A percentile compares a stretch with the other conserved stretches of the same genome.
phyloP scores from a whole-genome alignment of 768 basidiomycete species.

The Boletellus sp. region DNA sequence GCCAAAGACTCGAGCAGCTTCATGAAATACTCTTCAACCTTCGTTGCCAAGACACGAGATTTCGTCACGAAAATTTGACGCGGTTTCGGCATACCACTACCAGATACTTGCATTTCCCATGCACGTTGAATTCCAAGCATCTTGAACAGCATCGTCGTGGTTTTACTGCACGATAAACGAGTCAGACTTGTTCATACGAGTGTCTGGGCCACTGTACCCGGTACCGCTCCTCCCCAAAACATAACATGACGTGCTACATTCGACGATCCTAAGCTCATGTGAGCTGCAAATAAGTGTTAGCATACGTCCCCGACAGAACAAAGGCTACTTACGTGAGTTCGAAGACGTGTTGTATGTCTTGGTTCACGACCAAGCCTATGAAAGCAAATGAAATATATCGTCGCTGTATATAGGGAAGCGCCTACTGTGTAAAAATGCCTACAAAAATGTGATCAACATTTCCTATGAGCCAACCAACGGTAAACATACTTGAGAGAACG shows the following conservation, averaged over 20 bases:
- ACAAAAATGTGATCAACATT: conserved; percentile 20
- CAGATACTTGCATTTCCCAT: conserved; percentile 34
- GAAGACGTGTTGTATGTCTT: conserved; percentile 27
- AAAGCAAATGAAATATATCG: not conserved
- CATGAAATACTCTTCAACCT: conserved; percentile 65
- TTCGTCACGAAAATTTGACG: conserved; percentile 74
- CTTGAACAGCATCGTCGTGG: conserved; percentile 73
- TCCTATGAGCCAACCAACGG: conserved; percentile 30
- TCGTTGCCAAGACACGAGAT: conserved; percentile 58
- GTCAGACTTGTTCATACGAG: not conserved
- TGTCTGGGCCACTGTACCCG: conserved; percentile 42
- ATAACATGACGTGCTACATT: conserved; percentile 58
- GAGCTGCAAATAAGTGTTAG: conserved; percentile 25
- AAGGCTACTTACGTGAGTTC: conserved; percentile 20
- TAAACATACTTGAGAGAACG: conserved; percentile 25
- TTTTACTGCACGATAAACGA: conserved; percentile 47
- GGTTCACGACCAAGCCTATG: conserved; percentile 23
- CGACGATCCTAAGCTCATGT: conserved; percentile 54
- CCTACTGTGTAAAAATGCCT: conserved; percentile 26
- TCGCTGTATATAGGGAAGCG: not conserved
- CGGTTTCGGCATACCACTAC: conserved; percentile 39
- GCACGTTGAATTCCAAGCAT: conserved; percentile 66
- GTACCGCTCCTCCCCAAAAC: conserved; percentile 72
- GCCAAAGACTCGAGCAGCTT: conserved; percentile 47
- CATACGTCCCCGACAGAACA: conserved; percentile 11